phyloP scores from a whole-genome alignment of 169 alveolate genomes.

The Plasmodium billcollinsi region DNA sequence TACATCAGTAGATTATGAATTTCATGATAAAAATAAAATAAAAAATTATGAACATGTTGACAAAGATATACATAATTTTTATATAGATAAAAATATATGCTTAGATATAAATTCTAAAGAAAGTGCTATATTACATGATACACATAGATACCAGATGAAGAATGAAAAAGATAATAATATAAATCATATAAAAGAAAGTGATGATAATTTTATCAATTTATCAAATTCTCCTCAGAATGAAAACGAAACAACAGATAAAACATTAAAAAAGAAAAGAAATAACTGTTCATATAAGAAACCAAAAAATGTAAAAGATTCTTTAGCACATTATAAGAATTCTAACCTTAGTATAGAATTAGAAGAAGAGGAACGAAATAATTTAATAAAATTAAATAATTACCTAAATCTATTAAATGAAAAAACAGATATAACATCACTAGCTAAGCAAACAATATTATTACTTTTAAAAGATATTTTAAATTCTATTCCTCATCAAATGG shows the following conservation, averaged over 20 bases:
- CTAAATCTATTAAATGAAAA: slow-evolving; percentile 31
- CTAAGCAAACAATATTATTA: slow-evolving; percentile 70
- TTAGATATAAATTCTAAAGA: too few species aligned
- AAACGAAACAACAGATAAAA: slow-evolving; percentile 15
- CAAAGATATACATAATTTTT: too few species aligned
- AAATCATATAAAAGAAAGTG: slow-evolving; percentile 8
- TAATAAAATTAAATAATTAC: slow-evolving; percentile 47
- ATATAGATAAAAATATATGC: too few species aligned
- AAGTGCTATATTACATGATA: too few species aligned
- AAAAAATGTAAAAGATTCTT: slow-evolving; percentile 29
- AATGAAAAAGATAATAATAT: not conserved
- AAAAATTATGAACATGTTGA: too few species aligned
- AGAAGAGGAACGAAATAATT: slow-evolving; percentile 57
- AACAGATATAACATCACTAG: slow-evolving; percentile 37
- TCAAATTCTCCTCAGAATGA: not conserved
- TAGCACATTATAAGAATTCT: slow-evolving; percentile 28
- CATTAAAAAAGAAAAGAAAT: slow-evolving; percentile 21
- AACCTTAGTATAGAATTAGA: slow-evolving; percentile 7
- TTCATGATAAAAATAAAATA: too few species aligned
- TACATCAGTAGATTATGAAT: too few species aligned
- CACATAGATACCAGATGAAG: too few species aligned
- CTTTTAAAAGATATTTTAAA: slow-evolving; percentile 64
- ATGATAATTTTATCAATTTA: slow-evolving; percentile 5
- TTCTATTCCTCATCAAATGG: slow-evolving; percentile 76
- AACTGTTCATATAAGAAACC: slow-evolving; percentile 18